phyloP scores from a whole-genome alignment of 441 rosid species.

The Biscutella laevigata region DNA sequence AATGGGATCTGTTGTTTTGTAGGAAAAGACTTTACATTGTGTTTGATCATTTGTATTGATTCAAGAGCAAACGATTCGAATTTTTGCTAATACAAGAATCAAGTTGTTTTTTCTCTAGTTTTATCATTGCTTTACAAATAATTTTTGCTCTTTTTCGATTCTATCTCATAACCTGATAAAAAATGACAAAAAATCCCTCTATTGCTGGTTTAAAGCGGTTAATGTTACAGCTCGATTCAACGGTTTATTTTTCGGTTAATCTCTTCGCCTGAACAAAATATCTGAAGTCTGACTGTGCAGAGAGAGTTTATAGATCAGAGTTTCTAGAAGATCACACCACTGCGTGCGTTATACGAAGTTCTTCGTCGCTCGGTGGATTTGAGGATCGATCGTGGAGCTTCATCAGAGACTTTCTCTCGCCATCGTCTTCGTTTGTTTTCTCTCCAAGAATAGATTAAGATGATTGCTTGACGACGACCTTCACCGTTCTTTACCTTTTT shows the following conservation, averaged over 20 bases:
- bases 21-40: no score
- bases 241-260: no score
- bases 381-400: conserved; percentile 13
- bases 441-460: conserved; percentile 3
- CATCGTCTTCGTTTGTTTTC: conserved; percentile 3
- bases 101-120: background rate
- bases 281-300: conserved; percentile 11
- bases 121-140: conserved; percentile 10
- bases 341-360: conserved; percentile 19
- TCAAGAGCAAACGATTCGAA: background rate
- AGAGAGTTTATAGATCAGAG: conserved; percentile 9
- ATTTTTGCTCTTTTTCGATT: no score
- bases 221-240: no score
- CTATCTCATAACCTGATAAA: no score
- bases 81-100: conserved; percentile 13
- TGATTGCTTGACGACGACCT: conserved; percentile 21
- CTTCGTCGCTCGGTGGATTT: conserved; percentile 22
- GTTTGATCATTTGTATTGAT: no score
- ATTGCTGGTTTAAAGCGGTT: no score
- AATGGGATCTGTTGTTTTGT: conserved; percentile 18
- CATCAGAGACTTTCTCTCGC: conserved; percentile 6
- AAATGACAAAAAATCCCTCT: no score
- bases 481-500: conserved; percentile 11
- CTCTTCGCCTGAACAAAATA: conserved; percentile 21
- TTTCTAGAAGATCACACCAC: conserved; percentile 19